These are phyloP conservation scores for Sorghum bicolor DNA, from an alignment of 176 grass and related monocot species.

Conservation along the genomic window DNA sequence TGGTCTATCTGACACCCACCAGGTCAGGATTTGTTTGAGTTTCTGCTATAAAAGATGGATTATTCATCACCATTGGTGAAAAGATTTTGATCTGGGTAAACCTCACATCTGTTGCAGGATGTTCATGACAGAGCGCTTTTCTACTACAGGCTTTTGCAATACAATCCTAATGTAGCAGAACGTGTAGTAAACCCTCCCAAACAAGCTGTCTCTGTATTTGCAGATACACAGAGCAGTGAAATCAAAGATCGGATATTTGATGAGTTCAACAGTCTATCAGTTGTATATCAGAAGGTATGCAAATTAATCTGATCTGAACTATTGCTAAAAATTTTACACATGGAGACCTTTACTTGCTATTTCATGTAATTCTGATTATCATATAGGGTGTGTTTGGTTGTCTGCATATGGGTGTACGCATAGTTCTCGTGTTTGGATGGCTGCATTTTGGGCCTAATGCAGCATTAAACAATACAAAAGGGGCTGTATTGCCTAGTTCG, in stretches of 20 bases:
- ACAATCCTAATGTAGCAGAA: slow-evolving; percentile 81
- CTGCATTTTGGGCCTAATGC: background rate
- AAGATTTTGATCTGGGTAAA: slow-evolving; percentile 21
- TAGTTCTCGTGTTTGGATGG: background rate
- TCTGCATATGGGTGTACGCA: background rate
- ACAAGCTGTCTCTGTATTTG: slow-evolving; percentile 99
- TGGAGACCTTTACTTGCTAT: background rate
- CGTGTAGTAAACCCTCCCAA: slow-evolving; percentile 95
- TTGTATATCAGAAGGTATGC: slow-evolving; percentile 93
- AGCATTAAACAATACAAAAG: background rate
- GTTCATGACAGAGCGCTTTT: slow-evolving; percentile 97
- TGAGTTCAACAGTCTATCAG: slow-evolving; percentile 93
- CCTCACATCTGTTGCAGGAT: slow-evolving; percentile 56
- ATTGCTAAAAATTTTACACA: background rate
- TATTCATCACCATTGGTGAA: background rate
- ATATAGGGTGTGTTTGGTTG: background rate
- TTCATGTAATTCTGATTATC: background rate
- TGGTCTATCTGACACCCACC: slow-evolving; percentile 82
- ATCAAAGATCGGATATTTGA: slow-evolving; percentile 98
- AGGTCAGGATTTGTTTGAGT: slow-evolving; percentile 47
- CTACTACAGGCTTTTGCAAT: slow-evolving; percentile 97
- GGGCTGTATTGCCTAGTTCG: background rate
- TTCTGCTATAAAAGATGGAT: background rate
- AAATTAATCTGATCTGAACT: background rate
- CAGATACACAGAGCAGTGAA: slow-evolving; percentile 92